Conservation (phyloP, 306 rosid species). For the Cyamopsis tetragonoloba region DNA sequence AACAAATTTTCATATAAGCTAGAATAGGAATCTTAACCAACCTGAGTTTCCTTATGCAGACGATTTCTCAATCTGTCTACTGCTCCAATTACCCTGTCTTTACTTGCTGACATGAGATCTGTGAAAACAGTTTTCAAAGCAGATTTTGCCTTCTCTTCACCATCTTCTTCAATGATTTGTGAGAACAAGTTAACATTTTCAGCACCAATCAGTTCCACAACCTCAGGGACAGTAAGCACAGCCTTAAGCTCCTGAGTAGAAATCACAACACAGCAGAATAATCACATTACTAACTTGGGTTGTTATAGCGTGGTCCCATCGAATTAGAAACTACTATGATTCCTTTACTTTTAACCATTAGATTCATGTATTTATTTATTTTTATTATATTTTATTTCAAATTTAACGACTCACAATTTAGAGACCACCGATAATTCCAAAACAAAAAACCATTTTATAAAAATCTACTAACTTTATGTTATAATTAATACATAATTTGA, state of each 20-base stretch:
- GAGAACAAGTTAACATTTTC: constrained; percentile 40
- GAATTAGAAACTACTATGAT: too few species aligned
- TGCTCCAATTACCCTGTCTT: constrained; percentile 33
- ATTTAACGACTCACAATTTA: too few species aligned
- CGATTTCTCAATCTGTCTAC: constrained; percentile 48
- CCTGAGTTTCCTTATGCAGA: constrained; percentile 52
- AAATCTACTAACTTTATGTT: too few species aligned
- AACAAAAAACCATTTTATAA: too few species aligned
- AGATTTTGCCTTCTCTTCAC: constrained; percentile 44
- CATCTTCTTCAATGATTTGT: constrained; percentile 34
- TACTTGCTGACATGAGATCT: constrained; percentile 55
- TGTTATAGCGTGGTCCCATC: too few species aligned
- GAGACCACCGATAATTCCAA: too few species aligned
- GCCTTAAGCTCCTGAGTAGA: constrained; percentile 59
- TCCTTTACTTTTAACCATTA: too few species aligned
- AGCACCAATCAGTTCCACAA: constrained; percentile 49
- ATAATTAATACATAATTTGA: too few species aligned
- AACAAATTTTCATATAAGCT: background rate
- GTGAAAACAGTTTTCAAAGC: constrained; percentile 46
- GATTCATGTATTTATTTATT: too few species aligned
- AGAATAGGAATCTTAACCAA: constrained; percentile 3
- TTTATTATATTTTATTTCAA: too few species aligned
- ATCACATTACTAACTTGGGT: constrained; percentile 8
- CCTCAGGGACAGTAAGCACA: constrained; percentile 65
- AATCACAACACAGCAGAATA: constrained; percentile 22